Evolutionary conservation across 2,329 filamentous ascomycete genomes (phyloP), one percentile per base, ranked within the genome.

Genomic region (Aureobasidium sp.): DNA sequence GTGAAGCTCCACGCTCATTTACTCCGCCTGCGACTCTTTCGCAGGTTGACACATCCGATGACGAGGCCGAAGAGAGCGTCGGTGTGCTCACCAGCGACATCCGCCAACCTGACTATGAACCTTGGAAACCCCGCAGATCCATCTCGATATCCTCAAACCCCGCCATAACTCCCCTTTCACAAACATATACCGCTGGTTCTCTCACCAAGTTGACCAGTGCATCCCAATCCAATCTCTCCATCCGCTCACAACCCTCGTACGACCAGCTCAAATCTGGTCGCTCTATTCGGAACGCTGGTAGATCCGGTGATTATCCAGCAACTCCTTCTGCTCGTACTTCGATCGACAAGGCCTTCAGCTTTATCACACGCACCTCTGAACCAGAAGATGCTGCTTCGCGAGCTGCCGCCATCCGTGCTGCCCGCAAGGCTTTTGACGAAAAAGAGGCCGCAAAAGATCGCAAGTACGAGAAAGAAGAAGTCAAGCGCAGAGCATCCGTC

Each of bases 371-470:
- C 56, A 78, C 76, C 29, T 65, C 65, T 10, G 57, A 72, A 47
- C 67, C 74, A 10, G 75, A 70, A 62, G 73, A 71, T 17, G 77
- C 82, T 8, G 75, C 79, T 34, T 79, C 79, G 5, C 78, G 82
- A 43, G 82, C 82, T 46, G 82, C 82, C 20, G 79, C 79, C 4
- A 82, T 86, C 10, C 79, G 81, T 61, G 81, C 80, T 48, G 79
- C 81, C 5, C 78, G 84, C 7, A 75, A 79, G 56, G 82, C 83
- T 36, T 85, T 84, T 69, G 77, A 82, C 63, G 81, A 84, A 66
- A 82, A 83, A 66, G 82, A 85, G 71, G 81, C 79, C 4, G 81
- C 78, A 39, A 85, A 85, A 67, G 78, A 78, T 61, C 78, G 75
- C 55, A 82, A 82, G 66, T 73, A 78, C 50, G 80, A 84, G 67